Base-by-base conservation (phyloP, 2,329 filamentous ascomycete genomes). In the Arthrobotrys megalospora region DNA sequence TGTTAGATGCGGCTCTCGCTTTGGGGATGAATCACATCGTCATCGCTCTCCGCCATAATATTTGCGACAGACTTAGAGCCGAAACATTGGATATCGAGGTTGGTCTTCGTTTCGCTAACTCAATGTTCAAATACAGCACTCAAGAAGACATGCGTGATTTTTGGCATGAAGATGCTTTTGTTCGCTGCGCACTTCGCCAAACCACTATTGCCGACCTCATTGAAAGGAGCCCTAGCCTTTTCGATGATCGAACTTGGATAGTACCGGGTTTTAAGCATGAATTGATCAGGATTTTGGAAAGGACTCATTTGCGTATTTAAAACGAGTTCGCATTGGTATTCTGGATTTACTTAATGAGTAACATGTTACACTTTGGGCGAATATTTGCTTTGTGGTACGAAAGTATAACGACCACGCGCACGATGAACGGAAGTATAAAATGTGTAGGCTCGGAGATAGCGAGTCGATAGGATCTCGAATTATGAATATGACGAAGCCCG, bases 31-130 rank as follows among this genome's bases (percentile, higher is more conserved):
- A 45, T 11, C 19, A 58, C 1, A n/a, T 66, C n/a, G 41, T 43
- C n/a, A 21, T 12, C 3, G 28, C 12, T 2, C 19, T 73, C 12
- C 12, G 32, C 2, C 6, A 19, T 3, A 28, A 52, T 6, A 47
- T 66, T 2, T 2, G 12, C 21, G 8, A 14, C 14, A 53, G 38
- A 3, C n/a, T 73, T 14, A 14, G 24, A 21, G 32, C 34, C 1
- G 45, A 67, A 19, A 19, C 11, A 0, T 21, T 73, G n/a, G 43
- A 41, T 5, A 19, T 73, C 7, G 34, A 60, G 8, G 43, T 47
- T 10, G 52, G 50, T 0, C n/a, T 67, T 38, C 60, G 50, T 14
- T 64, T 60, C 12, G 69, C 69, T 10, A 73, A 67, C 21, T 11
- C 32, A 1, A 6, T 66, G n/a, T 67, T 34, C 11, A 73, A 60